phyloP scores from a whole-genome alignment of 306 rosid genomes.

The Vigna trinervia region DNA sequence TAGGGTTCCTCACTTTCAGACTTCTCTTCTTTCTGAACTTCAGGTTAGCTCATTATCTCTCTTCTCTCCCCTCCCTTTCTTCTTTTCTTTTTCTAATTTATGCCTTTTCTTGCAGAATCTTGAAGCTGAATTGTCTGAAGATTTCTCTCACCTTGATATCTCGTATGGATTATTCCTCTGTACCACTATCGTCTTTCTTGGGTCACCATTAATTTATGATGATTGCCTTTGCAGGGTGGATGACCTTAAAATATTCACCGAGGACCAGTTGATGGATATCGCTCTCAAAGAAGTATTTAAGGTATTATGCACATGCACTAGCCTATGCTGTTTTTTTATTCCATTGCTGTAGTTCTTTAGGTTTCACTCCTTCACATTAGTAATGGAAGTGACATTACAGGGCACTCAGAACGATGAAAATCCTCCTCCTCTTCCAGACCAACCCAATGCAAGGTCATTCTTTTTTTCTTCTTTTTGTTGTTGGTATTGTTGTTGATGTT shows the following conservation, averaged over 20 bases:
- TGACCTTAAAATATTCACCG: constrained; percentile 77
- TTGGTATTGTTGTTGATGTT: neutral
- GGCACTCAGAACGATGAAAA: constrained; percentile 45
- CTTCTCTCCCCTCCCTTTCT: neutral
- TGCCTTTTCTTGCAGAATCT: constrained; percentile 55
- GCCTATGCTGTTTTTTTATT: neutral
- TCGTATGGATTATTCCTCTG: constrained; percentile 54
- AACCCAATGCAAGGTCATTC: constrained; percentile 45
- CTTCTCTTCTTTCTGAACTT: constrained; percentile 60
- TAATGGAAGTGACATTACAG: constrained; percentile 33
- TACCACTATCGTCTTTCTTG: neutral
- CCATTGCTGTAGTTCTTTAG: neutral
- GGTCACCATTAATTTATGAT: constrained; percentile 3
- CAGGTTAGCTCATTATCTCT: constrained; percentile 51
- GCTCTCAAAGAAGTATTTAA: constrained; percentile 70
- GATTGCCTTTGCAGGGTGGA: constrained; percentile 59
- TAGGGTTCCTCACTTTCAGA: constrained; percentile 57
- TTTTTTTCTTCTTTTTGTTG: neutral
- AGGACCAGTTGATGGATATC: constrained; percentile 79
- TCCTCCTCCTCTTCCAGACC: constrained; percentile 39
- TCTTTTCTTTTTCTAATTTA: neutral
- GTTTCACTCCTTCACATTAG: neutral
- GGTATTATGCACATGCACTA: constrained; percentile 40
- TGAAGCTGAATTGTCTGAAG: constrained; percentile 56
- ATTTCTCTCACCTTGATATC: constrained; percentile 52